These are phyloP conservation scores for Naganishia friedmannii DNA, from an alignment of 768 basidiomycete genomes.

Conservation along the genomic window DNA sequence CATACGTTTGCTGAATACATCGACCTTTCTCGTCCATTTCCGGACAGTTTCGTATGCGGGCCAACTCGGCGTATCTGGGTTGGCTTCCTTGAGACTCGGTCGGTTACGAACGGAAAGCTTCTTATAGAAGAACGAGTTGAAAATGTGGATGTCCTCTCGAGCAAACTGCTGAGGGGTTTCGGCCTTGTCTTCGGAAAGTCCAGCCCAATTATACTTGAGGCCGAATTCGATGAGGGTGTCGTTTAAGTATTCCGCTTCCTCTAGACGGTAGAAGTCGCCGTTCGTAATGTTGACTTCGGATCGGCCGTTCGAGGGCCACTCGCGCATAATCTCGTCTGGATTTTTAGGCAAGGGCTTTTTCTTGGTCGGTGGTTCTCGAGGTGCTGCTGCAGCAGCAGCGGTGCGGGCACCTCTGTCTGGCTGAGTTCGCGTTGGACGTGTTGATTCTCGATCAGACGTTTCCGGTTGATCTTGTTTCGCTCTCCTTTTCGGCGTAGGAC, in stretches of 20 bases:
- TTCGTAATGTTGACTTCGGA: slow-evolving; percentile 67
- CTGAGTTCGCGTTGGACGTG: slow-evolving; percentile 2
- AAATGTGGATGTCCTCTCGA: slow-evolving; percentile 64
- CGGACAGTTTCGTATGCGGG: slow-evolving; percentile 69
- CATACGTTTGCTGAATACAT: slow-evolving; percentile 86
- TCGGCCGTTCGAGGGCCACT: slow-evolving; percentile 40
- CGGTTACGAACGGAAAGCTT: slow-evolving; percentile 67
- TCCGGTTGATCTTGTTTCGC: not conserved
- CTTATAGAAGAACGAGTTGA: slow-evolving; percentile 98
- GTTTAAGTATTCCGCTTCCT: slow-evolving; percentile 82
- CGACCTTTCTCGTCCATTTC: slow-evolving; percentile 88
- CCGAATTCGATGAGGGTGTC: slow-evolving; percentile 96
- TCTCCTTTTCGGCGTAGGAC: not conserved
- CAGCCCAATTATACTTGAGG: slow-evolving; percentile 65
- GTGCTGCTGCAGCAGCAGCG: not conserved
- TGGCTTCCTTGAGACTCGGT: slow-evolving; percentile 53
- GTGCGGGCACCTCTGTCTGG: not conserved
- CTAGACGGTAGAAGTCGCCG: slow-evolving; percentile 70
- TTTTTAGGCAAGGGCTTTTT: not conserved
- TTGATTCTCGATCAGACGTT: not conserved
- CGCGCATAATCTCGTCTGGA: slow-evolving; percentile 28
- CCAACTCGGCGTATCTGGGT: slow-evolving; percentile 34
- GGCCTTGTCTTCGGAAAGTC: not conserved
- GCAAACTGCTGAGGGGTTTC: not conserved
- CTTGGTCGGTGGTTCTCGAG: not conserved